Base-by-base conservation (phyloP, 2,329 filamentous ascomycete genomes). In the Fusarium vanettenii region DNA sequence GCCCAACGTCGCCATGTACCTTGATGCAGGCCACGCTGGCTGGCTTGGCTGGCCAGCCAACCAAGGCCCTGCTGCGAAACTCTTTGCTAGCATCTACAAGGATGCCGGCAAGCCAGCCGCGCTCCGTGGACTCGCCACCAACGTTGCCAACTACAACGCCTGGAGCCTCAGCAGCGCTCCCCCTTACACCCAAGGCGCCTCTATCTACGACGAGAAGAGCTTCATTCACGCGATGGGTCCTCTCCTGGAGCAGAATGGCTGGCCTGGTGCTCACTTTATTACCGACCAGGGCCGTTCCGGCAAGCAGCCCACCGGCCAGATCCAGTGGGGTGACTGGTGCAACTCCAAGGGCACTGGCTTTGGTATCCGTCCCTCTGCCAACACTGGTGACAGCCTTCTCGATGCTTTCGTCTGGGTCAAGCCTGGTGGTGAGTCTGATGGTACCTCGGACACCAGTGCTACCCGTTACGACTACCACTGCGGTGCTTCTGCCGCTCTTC, bases 391-490 rank as follows among this genome's bases (percentile, higher is more conserved):
- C 72, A 79, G 82, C 2, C 84, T 91, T 20, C 85, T 88, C 37
- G 92, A 93, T 80, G 90, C 91, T 45, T 91, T 93, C 74, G 91
- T 93, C 67, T 93, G 92, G 92, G 85, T 93, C 76, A 93, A 93
- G 87, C 92, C 92, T 6, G 92, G 92, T 73, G 87, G 87, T 70
- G 87, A 89, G 80, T 93, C 84, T 52, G 86, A 88, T 72, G 86
- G 86, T 72, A 87, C 86, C 41, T 87, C 85, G 39, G 82, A 89
- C 77, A 84, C 82, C 43, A 82, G 76, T 37, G 85, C 89, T 11
- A 73, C 82, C 22, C 87, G 80, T 50, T 81, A 81, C 35, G 80
- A 81, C 67, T 76, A 75, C 70, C 75, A 77, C 81, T 92, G 90
- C 71, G 89, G 90, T 31, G 82, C 85, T 10, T 72, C 82, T 1